A percentile compares a stretch with the other conserved stretches of the same genome.
Conservation (phyloP, 805 yeast genomes). For the Saturnispora hagleri region DNA sequence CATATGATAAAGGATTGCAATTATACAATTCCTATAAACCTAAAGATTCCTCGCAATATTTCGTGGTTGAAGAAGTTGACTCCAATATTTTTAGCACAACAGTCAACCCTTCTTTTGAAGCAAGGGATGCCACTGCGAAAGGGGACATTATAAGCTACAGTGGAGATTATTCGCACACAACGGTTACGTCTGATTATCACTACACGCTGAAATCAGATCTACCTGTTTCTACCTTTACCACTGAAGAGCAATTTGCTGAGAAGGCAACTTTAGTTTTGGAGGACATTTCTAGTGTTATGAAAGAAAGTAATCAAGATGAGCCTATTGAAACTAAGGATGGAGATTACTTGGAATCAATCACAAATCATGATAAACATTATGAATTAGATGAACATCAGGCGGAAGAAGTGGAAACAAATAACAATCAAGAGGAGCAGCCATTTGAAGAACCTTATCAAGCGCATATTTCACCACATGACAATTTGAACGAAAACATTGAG, state of each 20-base stretch:
- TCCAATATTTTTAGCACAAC: not conserved
- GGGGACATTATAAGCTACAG: conserved; percentile 7
- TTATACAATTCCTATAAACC: conserved; percentile 20
- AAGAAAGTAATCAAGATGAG: not conserved
- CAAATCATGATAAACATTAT: not conserved
- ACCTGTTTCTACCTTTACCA: not conserved
- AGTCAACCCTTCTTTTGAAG: not conserved
- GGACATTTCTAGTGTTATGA: not conserved
- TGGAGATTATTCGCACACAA: conserved; percentile 2
- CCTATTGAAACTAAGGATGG: not conserved
- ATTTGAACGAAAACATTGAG: too few species aligned
- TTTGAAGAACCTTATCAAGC: not conserved
- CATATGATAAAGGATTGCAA: conserved; percentile 16
- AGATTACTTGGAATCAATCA: not conserved
- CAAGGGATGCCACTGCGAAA: conserved; percentile 3
- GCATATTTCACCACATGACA: too few species aligned
- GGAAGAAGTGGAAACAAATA: too few species aligned
- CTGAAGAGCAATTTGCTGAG: not conserved
- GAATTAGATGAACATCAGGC: not conserved
- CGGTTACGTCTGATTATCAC: not conserved
- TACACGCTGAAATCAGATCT: not conserved
- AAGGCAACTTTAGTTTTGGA: not conserved
- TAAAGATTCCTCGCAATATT: conserved; percentile 27
- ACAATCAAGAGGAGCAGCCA: not conserved
- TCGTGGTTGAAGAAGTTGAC: conserved; percentile 26